Conservation (phyloP, 108 stramenopile genomes). For the Cyclotella kingstonii region DNA sequence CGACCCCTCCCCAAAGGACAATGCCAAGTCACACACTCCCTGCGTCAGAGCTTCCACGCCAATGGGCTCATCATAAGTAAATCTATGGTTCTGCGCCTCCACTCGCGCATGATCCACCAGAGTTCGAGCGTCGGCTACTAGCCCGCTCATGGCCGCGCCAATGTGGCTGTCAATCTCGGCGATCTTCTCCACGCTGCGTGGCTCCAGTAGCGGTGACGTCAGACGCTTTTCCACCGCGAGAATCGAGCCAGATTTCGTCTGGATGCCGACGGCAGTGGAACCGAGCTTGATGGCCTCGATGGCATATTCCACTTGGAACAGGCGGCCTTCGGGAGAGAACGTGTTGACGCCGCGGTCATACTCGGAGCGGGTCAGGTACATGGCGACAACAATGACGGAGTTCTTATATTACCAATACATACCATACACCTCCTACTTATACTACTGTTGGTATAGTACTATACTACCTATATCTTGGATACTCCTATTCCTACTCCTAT, state of each 20-base stretch:
- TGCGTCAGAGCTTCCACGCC: constrained; percentile 98
- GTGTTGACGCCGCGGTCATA: constrained; percentile 99
- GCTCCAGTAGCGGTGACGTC: constrained; percentile 92
- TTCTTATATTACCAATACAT: too few relatives aligned
- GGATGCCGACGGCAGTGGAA: constrained; percentile 95
- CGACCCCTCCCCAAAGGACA: constrained; percentile 95
- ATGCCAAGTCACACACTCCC: constrained; percentile 96
- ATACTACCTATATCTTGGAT: too few relatives aligned
- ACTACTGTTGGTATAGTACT: too few relatives aligned
- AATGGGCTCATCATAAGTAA: constrained; percentile 98
- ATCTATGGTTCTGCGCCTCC: constrained; percentile 98
- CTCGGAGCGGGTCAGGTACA: constrained; percentile 95
- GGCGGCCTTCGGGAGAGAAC: constrained; percentile 98
- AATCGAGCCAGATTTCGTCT: constrained; percentile 93
- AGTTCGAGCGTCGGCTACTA: constrained; percentile 97
- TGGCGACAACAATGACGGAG: too few relatives aligned
- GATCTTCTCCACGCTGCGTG: constrained; percentile 95
- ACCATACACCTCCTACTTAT: too few relatives aligned
- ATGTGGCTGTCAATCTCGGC: constrained; percentile 96
- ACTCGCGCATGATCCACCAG: constrained; percentile 98
- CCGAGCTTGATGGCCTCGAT: constrained; percentile 98
- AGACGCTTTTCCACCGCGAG: constrained; percentile 98
- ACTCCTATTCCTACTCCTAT: too few relatives aligned
- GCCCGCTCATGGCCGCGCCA: constrained; percentile 97
- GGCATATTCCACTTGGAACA: constrained; percentile 99